Percentiles rank a stretch among this genome's conserved stretches.
These are phyloP conservation scores for Zangia roseola DNA, from an alignment of 768 basidiomycete genomes.

Conservation along the genomic window DNA sequence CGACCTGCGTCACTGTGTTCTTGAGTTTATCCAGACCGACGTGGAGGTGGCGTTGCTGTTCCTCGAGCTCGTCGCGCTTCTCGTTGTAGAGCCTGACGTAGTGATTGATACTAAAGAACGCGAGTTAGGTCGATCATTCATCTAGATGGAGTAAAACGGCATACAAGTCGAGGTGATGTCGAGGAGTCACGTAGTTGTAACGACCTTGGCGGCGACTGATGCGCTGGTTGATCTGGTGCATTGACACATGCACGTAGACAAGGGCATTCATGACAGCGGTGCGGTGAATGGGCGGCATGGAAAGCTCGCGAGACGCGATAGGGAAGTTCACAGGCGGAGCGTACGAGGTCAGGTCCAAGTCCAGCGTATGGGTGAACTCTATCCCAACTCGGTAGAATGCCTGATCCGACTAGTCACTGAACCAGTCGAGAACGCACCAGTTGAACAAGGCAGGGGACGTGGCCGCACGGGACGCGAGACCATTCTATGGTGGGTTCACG, in stretches of 20 bases:
- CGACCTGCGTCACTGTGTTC: conserved; percentile 95
- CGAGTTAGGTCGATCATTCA: conserved; percentile 4
- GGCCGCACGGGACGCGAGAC: conserved; percentile 91
- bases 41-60: conserved; percentile 97
- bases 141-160: conserved; percentile 31
- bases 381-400: conserved; percentile 97
- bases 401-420: conserved; percentile 99
- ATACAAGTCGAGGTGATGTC: conserved; percentile 98
- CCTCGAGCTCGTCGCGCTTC: conserved; percentile 96
- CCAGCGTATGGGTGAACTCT: conserved; percentile 93
- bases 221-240: conserved; percentile 86
- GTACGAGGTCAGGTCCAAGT: conserved; percentile 86
- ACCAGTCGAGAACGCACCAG: conserved; percentile 99
- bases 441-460: conserved; percentile 99
- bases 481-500: conserved; percentile 98
- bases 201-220: conserved; percentile 90
- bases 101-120: conserved; percentile 80
- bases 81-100: conserved; percentile 94
- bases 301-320: conserved; percentile 78
- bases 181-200: conserved; percentile 94
- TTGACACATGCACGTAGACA: conserved; percentile 80
- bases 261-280: conserved; percentile 91
- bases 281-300: conserved; percentile 86
- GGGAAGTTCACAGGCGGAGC: conserved; percentile 82
- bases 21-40: conserved; percentile 96